phyloP scores from a whole-genome alignment of 495 filamentous ascomycete genomes.

The Trichoderma asperelloides region DNA sequence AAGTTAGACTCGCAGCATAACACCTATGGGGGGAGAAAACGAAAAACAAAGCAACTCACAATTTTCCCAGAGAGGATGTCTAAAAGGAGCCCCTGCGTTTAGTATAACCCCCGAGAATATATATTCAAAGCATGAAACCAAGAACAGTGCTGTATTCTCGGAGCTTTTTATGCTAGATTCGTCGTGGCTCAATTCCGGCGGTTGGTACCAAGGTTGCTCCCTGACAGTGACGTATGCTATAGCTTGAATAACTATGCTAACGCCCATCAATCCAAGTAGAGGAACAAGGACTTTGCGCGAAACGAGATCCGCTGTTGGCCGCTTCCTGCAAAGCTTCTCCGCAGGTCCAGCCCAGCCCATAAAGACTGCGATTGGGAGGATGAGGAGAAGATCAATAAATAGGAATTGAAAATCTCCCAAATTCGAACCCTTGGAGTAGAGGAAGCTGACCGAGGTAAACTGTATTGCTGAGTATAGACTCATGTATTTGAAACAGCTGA shows the following conservation, averaged over 20 bases:
- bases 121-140: constrained; percentile 90
- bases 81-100: constrained; percentile 81
- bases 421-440: constrained; percentile 93
- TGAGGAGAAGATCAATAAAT: constrained; percentile 87
- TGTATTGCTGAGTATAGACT: constrained; percentile 97
- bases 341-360: constrained; percentile 95
- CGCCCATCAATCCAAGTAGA: constrained; percentile 76
- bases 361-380: constrained; percentile 93
- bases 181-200: constrained; percentile 62
- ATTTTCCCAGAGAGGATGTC: constrained; percentile 72
- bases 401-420: constrained; percentile 92
- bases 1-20: neutral
- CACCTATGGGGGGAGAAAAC: constrained; percentile 10
- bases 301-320: constrained; percentile 87
- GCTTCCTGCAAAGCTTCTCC: constrained; percentile 67
- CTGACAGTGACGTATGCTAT: constrained; percentile 63
- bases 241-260: constrained; percentile 72
- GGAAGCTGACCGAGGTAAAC: constrained; percentile 96
- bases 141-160: constrained; percentile 82
- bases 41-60: constrained; percentile 39
- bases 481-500: constrained; percentile 99
- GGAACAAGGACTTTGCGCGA: constrained; percentile 88
- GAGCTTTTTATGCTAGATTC: constrained; percentile 82
- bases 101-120: constrained; percentile 80
- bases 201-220: constrained; percentile 75